These are phyloP conservation scores for Corymbia calophylla DNA, from an alignment of 441 rosid species.

Conservation along the genomic window DNA sequence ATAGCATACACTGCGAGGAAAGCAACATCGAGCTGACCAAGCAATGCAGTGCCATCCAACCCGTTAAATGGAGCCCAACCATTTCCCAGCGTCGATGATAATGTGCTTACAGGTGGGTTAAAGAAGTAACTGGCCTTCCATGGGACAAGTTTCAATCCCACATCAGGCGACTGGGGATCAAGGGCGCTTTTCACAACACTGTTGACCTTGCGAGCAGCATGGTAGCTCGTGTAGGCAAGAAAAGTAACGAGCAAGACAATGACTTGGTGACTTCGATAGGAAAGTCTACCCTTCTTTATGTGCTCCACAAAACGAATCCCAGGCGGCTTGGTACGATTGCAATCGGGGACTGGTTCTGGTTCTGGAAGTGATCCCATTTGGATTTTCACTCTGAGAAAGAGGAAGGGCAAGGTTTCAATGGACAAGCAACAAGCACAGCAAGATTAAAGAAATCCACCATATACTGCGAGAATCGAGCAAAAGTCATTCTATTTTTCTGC, in stretches of 20 bases:
- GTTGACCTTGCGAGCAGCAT: conserved; percentile 77
- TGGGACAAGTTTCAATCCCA: conserved; percentile 29
- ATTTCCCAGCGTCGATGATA: conserved; percentile 29
- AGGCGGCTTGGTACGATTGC: conserved; percentile 29
- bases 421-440: neutral
- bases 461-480: neutral
- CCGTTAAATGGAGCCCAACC: conserved; percentile 92
- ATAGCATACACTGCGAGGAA: conserved; percentile 75
- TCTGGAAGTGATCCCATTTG: conserved; percentile 47
- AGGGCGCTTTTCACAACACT: conserved; percentile 90
- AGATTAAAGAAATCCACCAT: neutral
- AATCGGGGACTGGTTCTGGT: conserved; percentile 11
- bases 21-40: conserved; percentile 83
- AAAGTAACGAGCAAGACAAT: conserved; percentile 84
- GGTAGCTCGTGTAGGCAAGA: conserved; percentile 71
- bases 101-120: conserved; percentile 12
- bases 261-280: conserved; percentile 61
- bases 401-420: neutral
- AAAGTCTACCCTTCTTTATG: conserved; percentile 36
- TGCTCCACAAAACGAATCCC: conserved; percentile 59
- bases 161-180: conserved; percentile 62
- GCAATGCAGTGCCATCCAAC: conserved; percentile 58
- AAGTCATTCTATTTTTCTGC: neutral
- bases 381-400: conserved; percentile 2
- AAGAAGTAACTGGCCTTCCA: conserved; percentile 18